Conservation (phyloP, 2,329 filamentous ascomycete species). For the Pseudogymnoascus sp. region DNA sequence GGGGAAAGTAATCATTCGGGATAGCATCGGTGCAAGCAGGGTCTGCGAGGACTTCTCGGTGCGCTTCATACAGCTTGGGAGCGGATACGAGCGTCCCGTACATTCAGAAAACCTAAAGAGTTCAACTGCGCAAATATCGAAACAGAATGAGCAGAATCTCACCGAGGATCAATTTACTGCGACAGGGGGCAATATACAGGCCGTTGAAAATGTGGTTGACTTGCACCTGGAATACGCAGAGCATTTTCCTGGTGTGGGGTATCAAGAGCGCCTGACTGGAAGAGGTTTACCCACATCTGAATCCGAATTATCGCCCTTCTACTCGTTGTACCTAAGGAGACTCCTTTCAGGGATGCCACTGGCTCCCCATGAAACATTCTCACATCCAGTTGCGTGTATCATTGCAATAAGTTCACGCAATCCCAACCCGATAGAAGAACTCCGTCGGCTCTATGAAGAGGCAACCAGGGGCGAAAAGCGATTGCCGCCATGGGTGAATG, state of each 20-base stretch:
- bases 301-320: slow-evolving; percentile 60
- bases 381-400: slow-evolving; percentile 87
- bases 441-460: slow-evolving; percentile 73
- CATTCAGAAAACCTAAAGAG: background rate
- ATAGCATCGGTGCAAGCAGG: slow-evolving; percentile 77
- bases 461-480: slow-evolving; percentile 69
- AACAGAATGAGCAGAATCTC: slow-evolving; percentile 13
- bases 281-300: background rate
- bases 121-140: background rate
- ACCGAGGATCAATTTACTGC: background rate
- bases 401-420: slow-evolving; percentile 92
- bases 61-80: slow-evolving; percentile 67
- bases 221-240: slow-evolving; percentile 72
- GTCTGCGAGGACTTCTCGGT: slow-evolving; percentile 85
- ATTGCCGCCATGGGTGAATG: slow-evolving; percentile 78
- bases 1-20: slow-evolving; percentile 82
- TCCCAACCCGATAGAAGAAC: slow-evolving; percentile 71
- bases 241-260: slow-evolving; percentile 26
- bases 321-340: slow-evolving; percentile 74
- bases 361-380: slow-evolving; percentile 82
- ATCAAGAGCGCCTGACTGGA: slow-evolving; percentile 29
- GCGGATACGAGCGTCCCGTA: slow-evolving; percentile 42
- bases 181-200: slow-evolving; percentile 45
- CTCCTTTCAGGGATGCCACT: slow-evolving; percentile 72
- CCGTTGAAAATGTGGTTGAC: slow-evolving; percentile 74